Conservation (phyloP, 163 green algal genomes). For the Scenedesmus sp. region DNA sequence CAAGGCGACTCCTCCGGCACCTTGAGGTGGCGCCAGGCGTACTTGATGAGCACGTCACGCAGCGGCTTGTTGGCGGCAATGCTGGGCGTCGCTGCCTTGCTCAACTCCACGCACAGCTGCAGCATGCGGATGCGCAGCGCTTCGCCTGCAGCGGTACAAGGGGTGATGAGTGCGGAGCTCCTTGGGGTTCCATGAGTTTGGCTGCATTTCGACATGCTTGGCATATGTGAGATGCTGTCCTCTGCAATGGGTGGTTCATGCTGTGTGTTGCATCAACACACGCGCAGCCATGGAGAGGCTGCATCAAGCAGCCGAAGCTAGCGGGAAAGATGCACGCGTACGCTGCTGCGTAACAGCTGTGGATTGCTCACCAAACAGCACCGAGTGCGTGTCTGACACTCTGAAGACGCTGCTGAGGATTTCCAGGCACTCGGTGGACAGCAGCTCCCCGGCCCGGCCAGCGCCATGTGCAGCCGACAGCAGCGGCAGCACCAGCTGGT, state of each 20-base stretch:
- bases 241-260: too few species aligned
- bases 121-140: constrained; percentile 66
- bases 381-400: constrained; percentile 2
- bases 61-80: constrained; percentile 28
- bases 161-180: neutral
- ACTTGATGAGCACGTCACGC: constrained; percentile 84
- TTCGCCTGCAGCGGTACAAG: constrained; percentile 47
- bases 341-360: too few species aligned
- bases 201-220: neutral
- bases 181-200: neutral
- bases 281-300: neutral
- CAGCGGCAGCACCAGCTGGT: constrained; percentile 68
- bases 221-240: too few species aligned
- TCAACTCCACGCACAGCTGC: constrained; percentile 61
- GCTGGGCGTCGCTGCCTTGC: constrained; percentile 54
- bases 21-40: constrained; percentile 94
- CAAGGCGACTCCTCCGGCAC: constrained; percentile 71
- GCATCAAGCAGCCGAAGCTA: neutral
- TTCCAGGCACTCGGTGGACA: constrained; percentile 51
- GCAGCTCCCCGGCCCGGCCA: constrained; percentile 41
- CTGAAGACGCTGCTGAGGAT: constrained; percentile 42
- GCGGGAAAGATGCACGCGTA: neutral
- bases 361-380: constrained; percentile 37
- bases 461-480: constrained; percentile 53
- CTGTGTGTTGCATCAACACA: neutral